Evolutionary conservation across 179 eudicot genomes (phyloP), one percentile per base, ranked within the genome.

Genomic region (Nepenthes alata): DNA sequence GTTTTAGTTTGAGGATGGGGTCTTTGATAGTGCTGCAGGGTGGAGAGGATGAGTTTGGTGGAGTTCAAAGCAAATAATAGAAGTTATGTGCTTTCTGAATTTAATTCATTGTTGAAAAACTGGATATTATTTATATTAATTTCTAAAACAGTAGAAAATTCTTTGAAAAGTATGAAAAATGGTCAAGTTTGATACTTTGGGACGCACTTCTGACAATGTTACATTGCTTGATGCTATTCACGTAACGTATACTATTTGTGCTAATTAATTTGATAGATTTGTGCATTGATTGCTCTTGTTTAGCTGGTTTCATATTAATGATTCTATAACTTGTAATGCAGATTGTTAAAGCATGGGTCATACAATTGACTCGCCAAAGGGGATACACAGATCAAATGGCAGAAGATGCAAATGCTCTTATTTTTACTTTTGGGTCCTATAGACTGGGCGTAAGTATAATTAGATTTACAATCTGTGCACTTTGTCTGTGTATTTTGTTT

Each of bases 391-490:
- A 66, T 50, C 70, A 66, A 60, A 58, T 50, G 70, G 70, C 50
- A 63, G 63, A 66, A 37, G 70, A 66, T 36, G 70, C 70, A 10
- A 66, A 66, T 66, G 70, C 70, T 16, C 58, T 66, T 12, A 59
- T 66, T 58, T 66, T 58, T 34, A 66, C 70, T 11, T 66, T 66
- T 66, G 70, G 70, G 6, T 66, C 70, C 38, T 66, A 66, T 52
- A 66, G 70, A 58, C 38, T 66, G 41, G 70, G 70, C 56, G 70
- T 66, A 49, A 58, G 70, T 51, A 38, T 66, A 53, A 12, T 2
- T 38, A 10, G 8, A 12, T 9, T 15, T 39, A 34, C 16, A 5
- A 6, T 12, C 14, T 6, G 10, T 13, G 6, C 49, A 8, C 7
- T 47, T 7, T 47, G 6, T 47, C 1, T 47, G 9, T 1, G 15